Evolutionary conservation across 805 yeast genomes (phyloP).

Genomic region (Pichia pseudocactophila): DNA sequence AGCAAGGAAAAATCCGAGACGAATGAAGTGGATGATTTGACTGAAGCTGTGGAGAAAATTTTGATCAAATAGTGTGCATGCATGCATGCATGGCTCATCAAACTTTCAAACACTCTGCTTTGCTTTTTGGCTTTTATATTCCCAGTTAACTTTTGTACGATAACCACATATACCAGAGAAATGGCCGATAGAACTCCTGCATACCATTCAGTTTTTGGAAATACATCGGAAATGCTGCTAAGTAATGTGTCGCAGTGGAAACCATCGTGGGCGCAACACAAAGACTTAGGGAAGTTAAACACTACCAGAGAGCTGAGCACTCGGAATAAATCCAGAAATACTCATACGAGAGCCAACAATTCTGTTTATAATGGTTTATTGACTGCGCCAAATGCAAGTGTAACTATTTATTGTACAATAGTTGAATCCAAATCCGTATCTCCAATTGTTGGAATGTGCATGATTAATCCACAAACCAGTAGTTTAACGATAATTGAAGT

Average conservation of each 20-base stretch:
- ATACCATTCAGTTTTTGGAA: slow-evolving; percentile 3
- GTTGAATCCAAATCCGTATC: slow-evolving; percentile 18
- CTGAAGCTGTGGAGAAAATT: slow-evolving; percentile 9
- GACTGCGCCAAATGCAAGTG: slow-evolving; percentile 1
- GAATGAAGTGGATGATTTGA: slow-evolving; percentile 8
- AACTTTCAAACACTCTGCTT: too few species aligned
- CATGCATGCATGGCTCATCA: too few species aligned
- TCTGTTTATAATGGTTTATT: slow-evolving; percentile 1
- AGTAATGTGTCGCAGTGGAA: slow-evolving; percentile 2
- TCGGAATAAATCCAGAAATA: background rate
- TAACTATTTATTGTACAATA: slow-evolving; percentile 10
- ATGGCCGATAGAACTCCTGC: background rate
- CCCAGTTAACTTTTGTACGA: too few species aligned
- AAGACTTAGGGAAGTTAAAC: too few species aligned
- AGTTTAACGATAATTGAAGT: slow-evolving; percentile 29
- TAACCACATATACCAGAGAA: too few species aligned
- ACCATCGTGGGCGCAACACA: slow-evolving; percentile 6
- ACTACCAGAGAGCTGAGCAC: background rate
- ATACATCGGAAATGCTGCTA: background rate
- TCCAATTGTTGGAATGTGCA: slow-evolving; percentile 32
- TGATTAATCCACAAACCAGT: slow-evolving; percentile 31
- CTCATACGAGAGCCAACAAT: background rate
- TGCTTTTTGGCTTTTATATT: too few species aligned
- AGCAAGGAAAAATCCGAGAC: background rate
- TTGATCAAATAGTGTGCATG: background rate